Base-by-base conservation (phyloP, 2,329 filamentous ascomycete species). In the Monosporascus sp. region DNA sequence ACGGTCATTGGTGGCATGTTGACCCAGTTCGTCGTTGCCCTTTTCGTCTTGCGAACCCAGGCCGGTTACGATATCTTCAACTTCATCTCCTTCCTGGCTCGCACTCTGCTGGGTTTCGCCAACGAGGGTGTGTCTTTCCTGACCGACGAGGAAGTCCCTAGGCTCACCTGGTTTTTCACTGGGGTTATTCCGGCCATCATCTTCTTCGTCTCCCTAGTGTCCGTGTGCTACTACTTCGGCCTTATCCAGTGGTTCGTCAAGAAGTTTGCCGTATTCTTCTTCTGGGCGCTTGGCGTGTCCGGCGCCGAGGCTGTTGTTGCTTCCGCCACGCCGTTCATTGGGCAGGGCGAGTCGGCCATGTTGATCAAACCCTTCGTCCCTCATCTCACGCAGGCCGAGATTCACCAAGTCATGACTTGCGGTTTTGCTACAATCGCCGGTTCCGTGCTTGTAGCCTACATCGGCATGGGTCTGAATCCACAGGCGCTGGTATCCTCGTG, bases 291-390 rank as follows among this genome's bases (percentile, higher is more conserved):
- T 72, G 81, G 83, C 50, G 90, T 96, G 6, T 96, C 90, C 5
- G 92, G 92, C 56, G 90, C 90, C 46, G 92, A 96, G 72, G 90
- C 92, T n/a, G 88, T 96, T 49, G 92, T 96, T 54, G 92, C 92
- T 36, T 89, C 92, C 36, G 91, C 92, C 9, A 95, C 91, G 1
- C 92, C 92, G 8, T 96, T 96, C 73, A 94, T 96, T 65, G 92
- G 92, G 8, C 91, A 96, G 75, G 91, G 92, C 66, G 92, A 96
- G 77, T 94, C 89, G 24, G 90, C 90, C 55, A 95, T 96, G 88
- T 76, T 97, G 65, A 90, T 97, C 71, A 85, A 86, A 51, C 90
- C 90, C 0, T 96, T 95, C 69, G 85, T 96, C 47, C 77, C 89
- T 11, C 86, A 94, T 70, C 81, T 96, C 65, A 97, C 92, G 57